Evolutionary conservation across 1,284 basidiomycete genomes (phyloP).

Genomic region (Tranzscheliella williamsii): DNA sequence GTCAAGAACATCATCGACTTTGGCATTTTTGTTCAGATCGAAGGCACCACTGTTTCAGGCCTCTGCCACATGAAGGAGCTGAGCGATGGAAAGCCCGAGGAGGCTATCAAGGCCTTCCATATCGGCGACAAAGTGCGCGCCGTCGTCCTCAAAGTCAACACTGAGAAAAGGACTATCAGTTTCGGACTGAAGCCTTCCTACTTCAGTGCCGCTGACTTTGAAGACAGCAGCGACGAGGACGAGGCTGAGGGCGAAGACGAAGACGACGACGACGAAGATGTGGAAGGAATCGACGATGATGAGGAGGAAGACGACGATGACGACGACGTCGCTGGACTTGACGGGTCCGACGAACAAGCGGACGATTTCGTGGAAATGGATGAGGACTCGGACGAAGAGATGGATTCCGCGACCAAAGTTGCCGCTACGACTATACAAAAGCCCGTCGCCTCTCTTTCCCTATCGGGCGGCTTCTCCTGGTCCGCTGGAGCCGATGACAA

Average conservation of each 20-base stretch:
- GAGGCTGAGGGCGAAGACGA: constrained; percentile 63
- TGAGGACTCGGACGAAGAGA: constrained; percentile 44
- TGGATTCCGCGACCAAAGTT: constrained; percentile 1
- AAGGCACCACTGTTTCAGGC: constrained; percentile 79
- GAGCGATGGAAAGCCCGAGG: constrained; percentile 49
- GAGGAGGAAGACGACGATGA: constrained; percentile 39
- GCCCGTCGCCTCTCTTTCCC: constrained; percentile 59
- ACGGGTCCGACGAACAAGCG: constrained; percentile 22
- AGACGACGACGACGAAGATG: constrained; percentile 18
- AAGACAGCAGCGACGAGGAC: constrained; percentile 55
- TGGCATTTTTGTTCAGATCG: constrained; percentile 87
- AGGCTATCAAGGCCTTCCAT: constrained; percentile 79
- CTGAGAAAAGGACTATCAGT: constrained; percentile 76
- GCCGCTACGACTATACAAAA: constrained; percentile 9
- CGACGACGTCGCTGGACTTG: constrained; percentile 39
- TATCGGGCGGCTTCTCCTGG: constrained; percentile 66
- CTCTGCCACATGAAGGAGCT: constrained; percentile 77
- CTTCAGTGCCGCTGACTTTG: constrained; percentile 66
- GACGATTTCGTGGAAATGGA: constrained; percentile 46
- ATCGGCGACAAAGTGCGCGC: constrained; percentile 86
- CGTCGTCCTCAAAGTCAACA: constrained; percentile 73
- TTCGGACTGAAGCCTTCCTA: constrained; percentile 88
- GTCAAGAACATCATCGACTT: constrained; percentile 73
- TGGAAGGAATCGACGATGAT: constrained; percentile 32
- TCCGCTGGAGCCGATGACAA: constrained; percentile 61